A percentile compares a stretch with the other conserved stretches of the same genome.
Conservation (phyloP, 2,329 filamentous ascomycete genomes). For the Colletotrichum paranaense region DNA sequence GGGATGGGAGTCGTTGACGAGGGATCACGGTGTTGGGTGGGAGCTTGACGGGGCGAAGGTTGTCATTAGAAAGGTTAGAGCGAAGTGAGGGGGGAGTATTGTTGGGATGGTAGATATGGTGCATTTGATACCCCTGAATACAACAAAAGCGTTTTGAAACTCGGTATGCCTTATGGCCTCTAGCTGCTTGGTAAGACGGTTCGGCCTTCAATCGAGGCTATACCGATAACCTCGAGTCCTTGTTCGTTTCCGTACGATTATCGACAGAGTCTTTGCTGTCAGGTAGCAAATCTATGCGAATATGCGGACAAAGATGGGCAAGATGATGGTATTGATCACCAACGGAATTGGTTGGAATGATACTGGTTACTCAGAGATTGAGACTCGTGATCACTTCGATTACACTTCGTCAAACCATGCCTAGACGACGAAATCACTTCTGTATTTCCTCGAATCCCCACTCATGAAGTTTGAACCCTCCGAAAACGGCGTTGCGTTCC, state of each 20-base stretch:
- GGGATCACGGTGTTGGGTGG: slow-evolving; percentile 85
- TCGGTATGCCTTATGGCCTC: not conserved
- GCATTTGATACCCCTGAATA: slow-evolving; percentile 29
- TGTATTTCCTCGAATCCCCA: too few relatives aligned
- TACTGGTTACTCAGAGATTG: too few relatives aligned
- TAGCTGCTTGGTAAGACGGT: not conserved
- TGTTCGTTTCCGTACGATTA: not conserved
- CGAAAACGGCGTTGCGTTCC: too few relatives aligned
- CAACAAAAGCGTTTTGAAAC: not conserved
- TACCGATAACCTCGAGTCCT: not conserved
- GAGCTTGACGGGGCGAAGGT: slow-evolving; percentile 78
- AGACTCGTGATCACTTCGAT: too few relatives aligned
- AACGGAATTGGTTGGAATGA: rapidly evolving
- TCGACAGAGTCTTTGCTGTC: not conserved
- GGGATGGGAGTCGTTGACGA: slow-evolving; percentile 78
- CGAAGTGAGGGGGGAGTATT: slow-evolving; percentile 8
- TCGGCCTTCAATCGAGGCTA: not conserved
- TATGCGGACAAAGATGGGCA: too few relatives aligned
- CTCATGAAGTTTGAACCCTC: too few relatives aligned
- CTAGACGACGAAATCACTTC: too few relatives aligned
- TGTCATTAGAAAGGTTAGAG: slow-evolving; percentile 73
- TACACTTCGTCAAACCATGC: too few relatives aligned
- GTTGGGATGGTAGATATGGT: not conserved
- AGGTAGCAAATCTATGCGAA: too few relatives aligned
- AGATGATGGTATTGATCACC: too few relatives aligned